Evolutionary conservation across 148 eudicot species (phyloP).

Genomic region (Diospyros lotus): DNA sequence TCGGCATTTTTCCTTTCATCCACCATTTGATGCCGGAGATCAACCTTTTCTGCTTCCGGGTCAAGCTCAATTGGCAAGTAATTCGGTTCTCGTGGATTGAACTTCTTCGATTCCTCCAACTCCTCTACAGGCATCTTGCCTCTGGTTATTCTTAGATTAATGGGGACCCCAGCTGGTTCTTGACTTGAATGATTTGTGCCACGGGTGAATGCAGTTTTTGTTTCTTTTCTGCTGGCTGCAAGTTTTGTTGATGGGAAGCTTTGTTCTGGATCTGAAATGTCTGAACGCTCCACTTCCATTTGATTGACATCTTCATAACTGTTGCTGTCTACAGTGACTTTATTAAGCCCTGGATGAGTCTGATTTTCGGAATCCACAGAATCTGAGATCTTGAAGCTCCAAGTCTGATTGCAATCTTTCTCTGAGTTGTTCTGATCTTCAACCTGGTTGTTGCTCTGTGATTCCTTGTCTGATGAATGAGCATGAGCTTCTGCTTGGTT

Average conservation of each 20-base stretch:
- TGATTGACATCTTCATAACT: background rate
- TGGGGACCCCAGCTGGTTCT: constrained; percentile 23
- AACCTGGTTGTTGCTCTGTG: background rate
- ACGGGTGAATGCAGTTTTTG: constrained; percentile 7
- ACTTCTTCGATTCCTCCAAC: constrained; percentile 35
- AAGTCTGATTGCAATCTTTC: constrained; percentile 3
- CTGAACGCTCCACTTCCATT: constrained; percentile 12
- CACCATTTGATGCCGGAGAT: constrained; percentile 70
- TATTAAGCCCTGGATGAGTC: constrained; percentile 14
- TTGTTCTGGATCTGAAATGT: constrained; percentile 16
- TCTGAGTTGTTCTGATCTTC: constrained; percentile 12
- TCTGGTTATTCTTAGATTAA: constrained; percentile 27
- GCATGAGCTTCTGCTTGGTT: background rate
- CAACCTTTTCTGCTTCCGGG: constrained; percentile 70
- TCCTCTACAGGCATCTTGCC: constrained; percentile 28
- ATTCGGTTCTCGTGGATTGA: constrained; percentile 75
- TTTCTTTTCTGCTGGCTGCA: constrained; percentile 9
- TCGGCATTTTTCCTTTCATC: constrained; percentile 71
- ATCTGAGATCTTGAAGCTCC: background rate
- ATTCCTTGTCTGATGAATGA: background rate
- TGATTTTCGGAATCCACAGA: constrained; percentile 20
- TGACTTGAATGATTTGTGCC: constrained; percentile 13
- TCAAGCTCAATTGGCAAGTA: constrained; percentile 61
- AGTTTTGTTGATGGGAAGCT: background rate
- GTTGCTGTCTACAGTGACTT: constrained; percentile 8